Percentiles rank a stretch among this genome's conserved stretches.
phyloP scores from a whole-genome alignment of 2,329 filamentous ascomycete genomes.

The Cadophora sp. region DNA sequence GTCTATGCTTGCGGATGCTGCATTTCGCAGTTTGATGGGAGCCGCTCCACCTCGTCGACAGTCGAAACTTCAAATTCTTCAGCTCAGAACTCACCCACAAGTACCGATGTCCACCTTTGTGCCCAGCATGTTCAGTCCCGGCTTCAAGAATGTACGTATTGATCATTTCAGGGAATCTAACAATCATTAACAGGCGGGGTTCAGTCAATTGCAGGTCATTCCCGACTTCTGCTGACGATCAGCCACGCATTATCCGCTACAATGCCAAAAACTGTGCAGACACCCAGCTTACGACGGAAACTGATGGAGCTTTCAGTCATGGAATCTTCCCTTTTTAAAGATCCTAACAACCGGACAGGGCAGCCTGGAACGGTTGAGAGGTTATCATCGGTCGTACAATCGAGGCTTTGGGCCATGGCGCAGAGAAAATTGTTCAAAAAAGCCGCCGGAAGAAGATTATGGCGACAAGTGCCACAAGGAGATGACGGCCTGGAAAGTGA shows the following conservation, averaged over 20 bases:
- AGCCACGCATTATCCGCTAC: conserved; percentile 26
- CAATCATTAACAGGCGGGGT: not conserved
- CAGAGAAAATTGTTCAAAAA: conserved; percentile 34
- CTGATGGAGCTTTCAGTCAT: conserved; percentile 23
- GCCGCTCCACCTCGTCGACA: not conserved
- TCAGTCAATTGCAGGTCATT: conserved; percentile 34
- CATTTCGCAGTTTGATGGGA: conserved; percentile 9
- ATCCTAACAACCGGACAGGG: not conserved
- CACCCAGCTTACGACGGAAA: conserved; percentile 34
- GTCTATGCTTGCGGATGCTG: not conserved
- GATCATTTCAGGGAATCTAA: not conserved
- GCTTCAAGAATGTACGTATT: conserved; percentile 37
- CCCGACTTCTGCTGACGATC: conserved; percentile 32
- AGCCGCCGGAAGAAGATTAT: conserved; percentile 23
- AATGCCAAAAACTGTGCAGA: conserved; percentile 32
- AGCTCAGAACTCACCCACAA: conserved; percentile 24
- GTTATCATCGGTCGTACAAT: conserved; percentile 31
- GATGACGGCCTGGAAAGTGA: not conserved
- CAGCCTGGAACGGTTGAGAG: conserved; percentile 16
- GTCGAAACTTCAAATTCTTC: conserved; percentile 15
- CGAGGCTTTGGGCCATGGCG: conserved; percentile 39
- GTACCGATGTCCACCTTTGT: conserved; percentile 31
- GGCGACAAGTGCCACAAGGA: not conserved
- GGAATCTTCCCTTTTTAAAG: not conserved
- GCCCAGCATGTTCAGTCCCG: conserved; percentile 40